Conservation (phyloP, 2,329 filamentous ascomycete genomes). For the Aspergillus pseudonomiae region DNA sequence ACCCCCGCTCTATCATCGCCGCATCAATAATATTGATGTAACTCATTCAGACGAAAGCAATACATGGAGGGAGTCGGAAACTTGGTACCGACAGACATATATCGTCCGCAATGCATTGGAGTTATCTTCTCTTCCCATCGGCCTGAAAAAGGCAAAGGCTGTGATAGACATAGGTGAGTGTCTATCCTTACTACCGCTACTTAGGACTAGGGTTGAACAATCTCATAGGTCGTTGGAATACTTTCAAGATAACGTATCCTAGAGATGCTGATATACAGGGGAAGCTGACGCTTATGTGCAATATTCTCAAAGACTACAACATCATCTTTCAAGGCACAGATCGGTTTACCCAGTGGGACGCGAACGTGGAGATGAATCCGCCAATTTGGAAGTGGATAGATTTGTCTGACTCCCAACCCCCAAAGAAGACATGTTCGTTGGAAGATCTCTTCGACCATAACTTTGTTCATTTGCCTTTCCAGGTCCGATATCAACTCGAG, state of each 20-base stretch:
- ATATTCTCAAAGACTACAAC: slow-evolving; percentile 72
- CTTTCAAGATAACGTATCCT: slow-evolving; percentile 57
- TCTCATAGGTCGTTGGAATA: slow-evolving; percentile 62
- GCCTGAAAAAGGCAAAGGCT: slow-evolving; percentile 53
- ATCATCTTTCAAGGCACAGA: slow-evolving; percentile 54
- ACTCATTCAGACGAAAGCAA: slow-evolving; percentile 47
- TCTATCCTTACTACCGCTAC: neutral
- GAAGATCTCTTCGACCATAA: slow-evolving; percentile 38
- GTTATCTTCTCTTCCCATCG: slow-evolving; percentile 42
- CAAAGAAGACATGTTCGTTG: slow-evolving; percentile 36
- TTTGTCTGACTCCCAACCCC: slow-evolving; percentile 26
- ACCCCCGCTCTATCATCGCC: slow-evolving; percentile 51
- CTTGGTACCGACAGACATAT: slow-evolving; percentile 67
- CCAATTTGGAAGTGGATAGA: slow-evolving; percentile 48
- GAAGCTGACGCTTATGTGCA: slow-evolving; percentile 50
- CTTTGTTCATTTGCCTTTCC: slow-evolving; percentile 61
- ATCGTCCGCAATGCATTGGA: slow-evolving; percentile 53
- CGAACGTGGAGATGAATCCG: slow-evolving; percentile 21
- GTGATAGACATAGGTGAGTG: slow-evolving; percentile 62
- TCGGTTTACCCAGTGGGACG: slow-evolving; percentile 46
- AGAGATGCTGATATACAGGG: slow-evolving; percentile 29
- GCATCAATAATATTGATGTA: slow-evolving; percentile 32
- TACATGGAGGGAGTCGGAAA: slow-evolving; percentile 59
- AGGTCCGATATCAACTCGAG: slow-evolving; percentile 86
- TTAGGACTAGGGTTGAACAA: slow-evolving; percentile 3